Base-by-base conservation (phyloP, 2,329 filamentous ascomycete species). In the Colletotrichum neosansevieriae region DNA sequence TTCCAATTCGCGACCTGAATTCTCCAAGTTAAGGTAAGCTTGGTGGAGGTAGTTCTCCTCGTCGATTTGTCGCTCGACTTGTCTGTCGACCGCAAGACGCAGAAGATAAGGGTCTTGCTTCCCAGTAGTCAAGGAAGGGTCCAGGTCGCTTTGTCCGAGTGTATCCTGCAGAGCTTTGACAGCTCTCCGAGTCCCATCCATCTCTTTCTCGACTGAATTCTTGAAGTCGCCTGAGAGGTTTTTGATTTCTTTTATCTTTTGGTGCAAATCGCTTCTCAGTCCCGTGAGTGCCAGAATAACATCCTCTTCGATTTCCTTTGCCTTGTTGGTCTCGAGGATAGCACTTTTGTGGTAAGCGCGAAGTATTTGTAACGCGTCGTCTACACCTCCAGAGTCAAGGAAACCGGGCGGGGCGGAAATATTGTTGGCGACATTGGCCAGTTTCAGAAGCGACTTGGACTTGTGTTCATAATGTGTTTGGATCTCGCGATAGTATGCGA, bases 221-320 rank as follows among this genome's bases (percentile, higher is more conserved):
- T 97, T 97, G 82, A 99, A 99, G 79, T 99, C 96, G 15, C 94
- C 92, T 6, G 94, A 92, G 15, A 99, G 84, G 72, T 90, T 91
- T 82, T 97, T 97, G 82, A 99, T 99, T 81, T 99, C 96, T 80
- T 98, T 99, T 79, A 97, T 97, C 83, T 99, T 99, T 78, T 97
- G 94, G 70, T 92, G 92, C 17, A 99, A 84, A 78, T 99, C 96
- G 75, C 90, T 94, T 66, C 96, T 86, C 61, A 99, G 83, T 1
- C 94, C 94, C 2, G 91, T 94, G 63, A 99, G 84, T 59, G 95
- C 94, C 58, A 93, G 85, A 71, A 98, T 94, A 53, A 99, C 94
- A 76, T 98, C 95, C 70, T 91, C 90, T 77, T 98, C 94, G 65
- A 98, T 94, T 71, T 97, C 94, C 65, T 88, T 91, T 2, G 95